phyloP scores from a whole-genome alignment of 305 asterid species.

The Solanum chacoense region DNA sequence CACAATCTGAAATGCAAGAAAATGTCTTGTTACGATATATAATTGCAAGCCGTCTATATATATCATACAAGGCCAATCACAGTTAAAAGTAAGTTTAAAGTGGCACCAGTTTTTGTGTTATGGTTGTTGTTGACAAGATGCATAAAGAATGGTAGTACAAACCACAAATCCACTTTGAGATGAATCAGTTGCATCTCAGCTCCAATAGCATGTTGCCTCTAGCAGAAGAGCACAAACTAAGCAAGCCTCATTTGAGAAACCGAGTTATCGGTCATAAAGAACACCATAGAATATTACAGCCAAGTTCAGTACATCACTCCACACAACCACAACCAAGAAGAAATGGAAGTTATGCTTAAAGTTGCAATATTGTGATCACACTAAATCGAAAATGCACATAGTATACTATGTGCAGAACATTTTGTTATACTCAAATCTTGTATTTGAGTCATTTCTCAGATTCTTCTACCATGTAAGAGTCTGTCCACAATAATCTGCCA shows the following conservation, averaged over 20 bases:
- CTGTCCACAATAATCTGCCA: background rate
- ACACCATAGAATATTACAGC: background rate
- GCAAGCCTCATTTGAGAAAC: background rate
- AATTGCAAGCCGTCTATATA: background rate
- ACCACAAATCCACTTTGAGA: background rate
- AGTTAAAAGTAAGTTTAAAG: background rate
- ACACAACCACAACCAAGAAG: background rate
- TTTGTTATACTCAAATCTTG: background rate
- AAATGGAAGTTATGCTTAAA: background rate
- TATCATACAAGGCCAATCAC: background rate
- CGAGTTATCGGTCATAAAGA: background rate
- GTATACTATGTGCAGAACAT: no score
- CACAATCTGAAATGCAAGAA: background rate
- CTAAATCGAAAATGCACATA: background rate
- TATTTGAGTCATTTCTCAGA: background rate
- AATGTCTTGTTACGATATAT: background rate
- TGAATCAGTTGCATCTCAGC: background rate
- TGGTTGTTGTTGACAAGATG: background rate
- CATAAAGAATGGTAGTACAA: background rate
- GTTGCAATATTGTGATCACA: background rate
- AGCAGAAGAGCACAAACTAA: background rate
- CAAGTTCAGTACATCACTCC: background rate
- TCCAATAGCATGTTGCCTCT: background rate
- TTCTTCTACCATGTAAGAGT: background rate
- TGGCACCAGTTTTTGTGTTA: background rate